These are phyloP conservation scores for Ramularia collo-cygni DNA, from an alignment of 2,329 filamentous ascomycete species.

Conservation along the genomic window DNA sequence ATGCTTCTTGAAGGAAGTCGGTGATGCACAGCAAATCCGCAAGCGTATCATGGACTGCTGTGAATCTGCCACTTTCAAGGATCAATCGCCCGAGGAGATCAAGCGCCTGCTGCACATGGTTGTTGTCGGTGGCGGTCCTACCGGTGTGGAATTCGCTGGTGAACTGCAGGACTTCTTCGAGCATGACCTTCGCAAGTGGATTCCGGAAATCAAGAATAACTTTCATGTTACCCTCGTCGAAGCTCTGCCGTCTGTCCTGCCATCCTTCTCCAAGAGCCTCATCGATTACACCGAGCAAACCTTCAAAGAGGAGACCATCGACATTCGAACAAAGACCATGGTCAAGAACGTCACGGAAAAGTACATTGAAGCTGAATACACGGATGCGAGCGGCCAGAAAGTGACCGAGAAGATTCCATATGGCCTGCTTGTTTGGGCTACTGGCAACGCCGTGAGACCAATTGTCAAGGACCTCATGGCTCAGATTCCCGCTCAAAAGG, in stretches of 20 bases:
- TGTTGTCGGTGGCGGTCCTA: slow-evolving; percentile 75
- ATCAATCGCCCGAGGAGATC: slow-evolving; percentile 78
- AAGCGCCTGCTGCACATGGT: slow-evolving; percentile 98
- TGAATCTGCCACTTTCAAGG: slow-evolving; percentile 97
- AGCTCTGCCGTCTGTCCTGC: slow-evolving; percentile 87
- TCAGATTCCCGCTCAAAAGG: slow-evolving; percentile 89
- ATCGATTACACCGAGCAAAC: slow-evolving; percentile 99
- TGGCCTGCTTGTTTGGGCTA: slow-evolving; percentile 95
- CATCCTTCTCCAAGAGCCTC: slow-evolving; percentile 97
- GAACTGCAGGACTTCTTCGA: slow-evolving; percentile 99
- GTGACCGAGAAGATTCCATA: slow-evolving; percentile 76
- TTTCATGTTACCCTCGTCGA: slow-evolving; percentile 98
- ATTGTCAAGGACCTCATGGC: slow-evolving; percentile 86
- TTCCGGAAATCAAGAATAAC: slow-evolving; percentile 87
- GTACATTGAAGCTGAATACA: slow-evolving; percentile 82
- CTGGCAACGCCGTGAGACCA: slow-evolving; percentile 86
- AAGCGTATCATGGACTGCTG: slow-evolving; percentile 99
- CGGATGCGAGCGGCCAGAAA: slow-evolving; percentile 77
- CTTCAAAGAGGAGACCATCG: slow-evolving; percentile 97
- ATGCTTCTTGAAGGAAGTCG: slow-evolving; percentile 98
- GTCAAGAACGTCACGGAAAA: slow-evolving; percentile 95
- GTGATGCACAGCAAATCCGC: slow-evolving; percentile 89
- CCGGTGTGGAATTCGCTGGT: slow-evolving; percentile 95
- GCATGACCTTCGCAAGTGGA: slow-evolving; percentile 94
- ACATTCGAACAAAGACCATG: slow-evolving; percentile 97